phyloP scores from a whole-genome alignment of 1,284 basidiomycete species.

The Apiotrichum akiyoshidainum region DNA sequence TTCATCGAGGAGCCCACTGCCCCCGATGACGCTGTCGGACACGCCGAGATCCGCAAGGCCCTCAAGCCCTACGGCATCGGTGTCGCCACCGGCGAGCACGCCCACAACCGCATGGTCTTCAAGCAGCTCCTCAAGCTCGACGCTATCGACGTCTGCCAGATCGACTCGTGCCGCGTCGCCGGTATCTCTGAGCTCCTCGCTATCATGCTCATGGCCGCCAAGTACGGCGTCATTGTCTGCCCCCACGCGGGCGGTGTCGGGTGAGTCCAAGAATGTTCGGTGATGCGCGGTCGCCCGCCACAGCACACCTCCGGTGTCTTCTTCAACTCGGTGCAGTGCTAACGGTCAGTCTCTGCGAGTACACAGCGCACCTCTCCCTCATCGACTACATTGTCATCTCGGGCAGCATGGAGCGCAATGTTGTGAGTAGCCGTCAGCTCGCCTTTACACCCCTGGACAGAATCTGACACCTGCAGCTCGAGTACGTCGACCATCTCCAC shows the following conservation, averaged over 20 bases:
- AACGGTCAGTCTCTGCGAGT: conserved; percentile 6
- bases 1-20: conserved; percentile 96
- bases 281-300: too few species aligned
- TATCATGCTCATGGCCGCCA: conserved; percentile 90
- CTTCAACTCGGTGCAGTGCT: neutral
- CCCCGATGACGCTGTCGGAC: conserved; percentile 71
- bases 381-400: conserved; percentile 92
- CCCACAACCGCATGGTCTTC: conserved; percentile 95
- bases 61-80: conserved; percentile 81
- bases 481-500: conserved; percentile 70
- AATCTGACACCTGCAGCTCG: conserved; percentile 60
- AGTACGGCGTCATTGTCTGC: conserved; percentile 79
- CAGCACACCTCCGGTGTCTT: too few species aligned
- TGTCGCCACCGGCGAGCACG: conserved; percentile 94
- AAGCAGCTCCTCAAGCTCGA: conserved; percentile 91
- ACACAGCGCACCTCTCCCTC: conserved; percentile 52
- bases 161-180: conserved; percentile 88
- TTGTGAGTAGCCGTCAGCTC: neutral
- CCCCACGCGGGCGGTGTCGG: conserved; percentile 92
- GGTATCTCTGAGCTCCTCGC: conserved; percentile 90
- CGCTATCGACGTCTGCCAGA: conserved; percentile 92
- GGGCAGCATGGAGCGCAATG: conserved; percentile 83
- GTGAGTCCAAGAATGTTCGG: neutral
- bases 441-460: too few species aligned
- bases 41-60: conserved; percentile 55